phyloP scores from a whole-genome alignment of 352 stramenopile species.

The Globisporangium heterothallicum region DNA sequence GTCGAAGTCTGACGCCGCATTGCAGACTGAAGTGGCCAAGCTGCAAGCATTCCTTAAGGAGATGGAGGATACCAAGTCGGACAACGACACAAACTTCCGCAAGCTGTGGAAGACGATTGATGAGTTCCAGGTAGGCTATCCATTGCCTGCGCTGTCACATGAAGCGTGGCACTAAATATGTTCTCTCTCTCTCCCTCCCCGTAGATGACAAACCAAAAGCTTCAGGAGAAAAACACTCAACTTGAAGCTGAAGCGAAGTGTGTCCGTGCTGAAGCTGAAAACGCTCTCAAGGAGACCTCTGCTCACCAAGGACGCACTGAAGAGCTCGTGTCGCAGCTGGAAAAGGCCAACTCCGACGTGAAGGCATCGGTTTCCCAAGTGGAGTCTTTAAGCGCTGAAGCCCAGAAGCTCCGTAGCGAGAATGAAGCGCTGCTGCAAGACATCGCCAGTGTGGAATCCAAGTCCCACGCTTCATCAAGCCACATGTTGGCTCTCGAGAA shows the following conservation, averaged over 20 bases:
- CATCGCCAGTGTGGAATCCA: slow-evolving; percentile 8
- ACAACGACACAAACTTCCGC: slow-evolving; percentile 40
- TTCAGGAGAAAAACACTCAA: slow-evolving; percentile 35
- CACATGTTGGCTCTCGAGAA: slow-evolving; percentile 24
- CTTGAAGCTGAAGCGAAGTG: slow-evolving; percentile 37
- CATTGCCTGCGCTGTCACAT: neutral
- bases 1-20: slow-evolving; percentile 10
- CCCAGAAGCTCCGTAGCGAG: slow-evolving; percentile 4
- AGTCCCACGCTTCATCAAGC: slow-evolving; percentile 5
- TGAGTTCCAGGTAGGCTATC: slow-evolving; percentile 25
- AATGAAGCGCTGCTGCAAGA: slow-evolving; percentile 11
- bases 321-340: slow-evolving; percentile 24
- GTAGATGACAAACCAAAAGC: slow-evolving; percentile 35
- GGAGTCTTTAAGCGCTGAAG: slow-evolving; percentile 4
- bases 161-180: neutral
- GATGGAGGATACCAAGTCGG: slow-evolving; percentile 33
- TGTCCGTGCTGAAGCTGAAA: slow-evolving; percentile 35
- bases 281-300: slow-evolving; percentile 26
- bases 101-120: slow-evolving; percentile 54
- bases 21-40: slow-evolving; percentile 17
- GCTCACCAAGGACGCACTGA: slow-evolving; percentile 25
- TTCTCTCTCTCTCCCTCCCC: neutral
- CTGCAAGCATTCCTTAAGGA: slow-evolving; percentile 21
- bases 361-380: slow-evolving; percentile 4
- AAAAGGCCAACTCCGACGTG: slow-evolving; percentile 18